Evolutionary conservation across 345 rosid genomes (phyloP).

Genomic region (Erysimum cheiranthoides): DNA sequence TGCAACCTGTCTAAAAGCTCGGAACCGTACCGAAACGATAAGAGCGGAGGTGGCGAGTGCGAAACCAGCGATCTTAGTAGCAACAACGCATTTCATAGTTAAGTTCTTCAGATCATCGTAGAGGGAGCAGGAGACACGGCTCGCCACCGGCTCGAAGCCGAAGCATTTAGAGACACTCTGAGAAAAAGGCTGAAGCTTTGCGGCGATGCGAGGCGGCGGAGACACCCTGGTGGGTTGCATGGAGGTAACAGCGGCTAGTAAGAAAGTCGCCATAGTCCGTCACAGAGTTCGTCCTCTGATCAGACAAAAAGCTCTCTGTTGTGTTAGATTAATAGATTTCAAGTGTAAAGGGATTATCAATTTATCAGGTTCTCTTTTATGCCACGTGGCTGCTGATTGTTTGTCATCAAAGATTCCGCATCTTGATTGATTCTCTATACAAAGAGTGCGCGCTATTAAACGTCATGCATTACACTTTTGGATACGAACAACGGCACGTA

Average conservation of each 20-base stretch:
- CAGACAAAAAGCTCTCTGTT: constrained; percentile 17
- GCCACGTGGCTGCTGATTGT: neutral
- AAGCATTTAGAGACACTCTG: constrained; percentile 58
- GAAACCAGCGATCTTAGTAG: constrained; percentile 69
- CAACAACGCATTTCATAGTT: constrained; percentile 63
- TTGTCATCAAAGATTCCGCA: constrained; percentile 20
- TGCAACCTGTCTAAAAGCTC: neutral
- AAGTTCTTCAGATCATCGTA: constrained; percentile 64
- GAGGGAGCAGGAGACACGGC: constrained; percentile 70
- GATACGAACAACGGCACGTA: constrained; percentile 8
- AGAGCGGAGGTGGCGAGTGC: constrained; percentile 86
- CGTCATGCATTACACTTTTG: constrained; percentile 8
- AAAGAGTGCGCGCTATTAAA: neutral
- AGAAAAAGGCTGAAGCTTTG: constrained; percentile 54
- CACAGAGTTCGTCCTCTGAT: constrained; percentile 11
- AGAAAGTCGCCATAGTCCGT: constrained; percentile 69
- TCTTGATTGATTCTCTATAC: neutral
- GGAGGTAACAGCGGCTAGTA: constrained; percentile 70
- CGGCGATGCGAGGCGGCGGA: constrained; percentile 42
- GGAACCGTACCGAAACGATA: constrained; percentile 63
- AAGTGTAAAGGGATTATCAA: neutral
- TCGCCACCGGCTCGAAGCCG: constrained; percentile 51
- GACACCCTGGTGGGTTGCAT: constrained; percentile 47
- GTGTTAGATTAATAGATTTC: neutral
- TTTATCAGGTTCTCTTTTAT: constrained; percentile 6